Base-by-base conservation (phyloP, 768 basidiomycete genomes). In the Trametes cubensis region DNA sequence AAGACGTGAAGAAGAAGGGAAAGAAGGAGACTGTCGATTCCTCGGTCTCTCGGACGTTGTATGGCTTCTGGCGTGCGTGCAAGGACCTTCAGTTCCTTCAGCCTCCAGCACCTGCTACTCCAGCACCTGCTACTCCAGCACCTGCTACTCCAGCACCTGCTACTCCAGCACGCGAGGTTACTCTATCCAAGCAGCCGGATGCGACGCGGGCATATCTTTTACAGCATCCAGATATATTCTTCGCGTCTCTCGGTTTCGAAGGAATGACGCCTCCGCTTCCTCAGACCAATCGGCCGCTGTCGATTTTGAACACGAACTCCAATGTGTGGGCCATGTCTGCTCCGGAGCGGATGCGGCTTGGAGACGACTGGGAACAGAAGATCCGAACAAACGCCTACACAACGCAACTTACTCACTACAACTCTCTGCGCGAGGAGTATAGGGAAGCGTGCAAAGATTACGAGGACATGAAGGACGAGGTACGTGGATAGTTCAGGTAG, bases 251-350 rank as follows among this genome's bases (percentile, higher is more conserved):
- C 8, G 81, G 78, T 1, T 73, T 72, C 26, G 49, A 66, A 2
- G 58, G 44, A 1, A 60, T 78, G 13, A 61, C 78, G 10, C 85
- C 85, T 0, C 41, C 58, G 0, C 56, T 80, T 4, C 84, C 84
- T 4, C 47, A 59, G 0, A 59, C 69, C 0, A 49, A 68, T 64
- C 79, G 83, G 1, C 50, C 73, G 2, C 48, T 87, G 13, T 69
- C 74, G 0, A 67, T 64, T 4, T 73, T 85, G 14, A 71, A 83
- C 3, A 51, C 69, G 0, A 69, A 81, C 1, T 57, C 70, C 0
- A 69, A 76, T 30, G 74, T 88, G 20, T 90, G 88, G 89, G 52
- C 62, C 0, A 79, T 88, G 78, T 85, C 85, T 3, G 46, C 45
- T 4, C 7, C 30, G 0, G 89, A 90, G 67, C 80, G 89, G 2